Evolutionary conservation across 371 early-diverging fungal genomes (phyloP), one percentile per base, ranked within the genome.

Genomic region (Mucor irregularis): DNA sequence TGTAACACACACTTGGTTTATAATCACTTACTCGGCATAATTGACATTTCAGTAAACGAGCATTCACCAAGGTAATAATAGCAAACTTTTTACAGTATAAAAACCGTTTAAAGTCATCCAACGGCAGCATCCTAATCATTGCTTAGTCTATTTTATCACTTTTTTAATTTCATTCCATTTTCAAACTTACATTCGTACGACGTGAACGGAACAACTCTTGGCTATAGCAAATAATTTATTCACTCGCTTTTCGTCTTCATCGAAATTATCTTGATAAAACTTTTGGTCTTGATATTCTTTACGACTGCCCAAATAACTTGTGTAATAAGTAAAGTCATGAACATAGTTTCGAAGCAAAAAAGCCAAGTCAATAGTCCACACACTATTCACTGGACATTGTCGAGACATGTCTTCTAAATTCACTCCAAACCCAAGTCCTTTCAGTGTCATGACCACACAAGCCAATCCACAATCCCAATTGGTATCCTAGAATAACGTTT

Each of bases 391-490:
- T 52, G 76, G 58, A 25, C 75, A 80, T 30, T 77, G 71, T 34
- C 64, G 50, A 7, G 68, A 51, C 42, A 83, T 68, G 24, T 75
- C 77, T 17, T 73, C 62, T 10, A 78, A 48, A 17, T 52, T 81
- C 53, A 69, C 68, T 2, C 66, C 66, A 46, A 65, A 66, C 1
- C 82, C 81, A 19, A 86, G 66, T 14, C 87, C 88, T 31, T 81
- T 63, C 46, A 90, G 71, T 4, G 88, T 73, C 92, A 92, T 92
- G 45, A 83, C 81, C 6, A 89, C 82, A 55, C 90, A 89, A 4
- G 93, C 92, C n/a, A 94, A 73, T 4, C 94, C 93, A 63, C 91
- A 91, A 75, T 93, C 94, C 91, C 93, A 92, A 21, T 65, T 65
- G 40, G 62, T 57, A 29, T 65, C 68, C 75, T 74, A 38, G 33